Evolutionary conservation across 768 basidiomycete genomes (phyloP), one percentile per base, ranked within the genome.

Genomic region (Suillus subalutaceus): DNA sequence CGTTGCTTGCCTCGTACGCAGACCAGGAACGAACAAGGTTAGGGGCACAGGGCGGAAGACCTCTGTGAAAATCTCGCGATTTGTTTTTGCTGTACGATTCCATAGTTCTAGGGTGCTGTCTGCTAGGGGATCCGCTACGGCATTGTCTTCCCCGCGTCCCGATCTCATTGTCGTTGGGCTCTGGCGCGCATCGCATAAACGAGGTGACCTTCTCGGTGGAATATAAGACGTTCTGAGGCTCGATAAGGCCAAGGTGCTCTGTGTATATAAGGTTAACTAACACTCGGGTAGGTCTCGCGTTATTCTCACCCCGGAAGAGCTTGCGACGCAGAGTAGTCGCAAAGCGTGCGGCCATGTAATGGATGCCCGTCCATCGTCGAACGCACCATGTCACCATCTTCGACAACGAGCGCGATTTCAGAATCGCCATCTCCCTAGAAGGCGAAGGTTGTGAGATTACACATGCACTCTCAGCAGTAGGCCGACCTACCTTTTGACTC

Each of bases 401-500:
- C 96, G 38, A 97, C 90, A 23, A 98, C 88, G 9, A 97, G 79
- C 8, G 92, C 93, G 68, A 98, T 97, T 79, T 99, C 97, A 1
- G 94, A 97, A 77, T 97, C 95, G 41, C 94, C 94, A 69, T 97
- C 91, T 32, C 96, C 96, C 88, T 91, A 57, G 68, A 66, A 32
- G 60, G 37, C 35, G 37, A 20, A 64, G 26, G 6, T 68, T 38
- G 35, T 43, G 9, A 60, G 37, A 40, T 44, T 57, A 35, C 57
- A 13, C n/a, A 41, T 41, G 23, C 40, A 6, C 20, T 32, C 6
- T 46, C 23, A 30, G 4, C 6, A 6, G 59, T 7, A 46, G n/a
- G 16, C 10, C 9, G 5, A 46, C 76, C 46, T 66, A 85, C 90
- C 84, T 85, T 90, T 78, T 94, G 93, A 63, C 88, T 90, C 94